Conservation (phyloP, 2,329 filamentous ascomycete genomes). For the Metarhizium humberi region DNA sequence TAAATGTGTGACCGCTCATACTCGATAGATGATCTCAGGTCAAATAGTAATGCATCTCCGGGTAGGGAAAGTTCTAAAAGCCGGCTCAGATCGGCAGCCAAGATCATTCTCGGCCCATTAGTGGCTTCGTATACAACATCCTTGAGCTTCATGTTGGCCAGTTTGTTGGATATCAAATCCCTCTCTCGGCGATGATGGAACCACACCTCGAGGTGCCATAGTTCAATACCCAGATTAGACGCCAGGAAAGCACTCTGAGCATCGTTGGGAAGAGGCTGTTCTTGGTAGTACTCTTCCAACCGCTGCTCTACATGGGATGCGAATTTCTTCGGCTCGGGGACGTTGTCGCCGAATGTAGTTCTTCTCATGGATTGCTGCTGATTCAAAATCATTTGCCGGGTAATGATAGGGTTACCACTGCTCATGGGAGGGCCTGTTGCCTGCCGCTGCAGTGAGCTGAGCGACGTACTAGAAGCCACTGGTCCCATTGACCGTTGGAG, state of each 20-base stretch:
- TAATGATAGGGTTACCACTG: conserved; percentile 17
- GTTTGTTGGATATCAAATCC: conserved; percentile 33
- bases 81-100: conserved; percentile 40
- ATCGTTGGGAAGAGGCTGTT: conserved; percentile 36
- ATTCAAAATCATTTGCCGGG: conserved; percentile 34
- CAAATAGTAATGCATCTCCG: conserved; percentile 37
- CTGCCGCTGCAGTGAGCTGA: conserved; percentile 13
- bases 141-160: conserved; percentile 34
- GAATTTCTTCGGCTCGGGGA: conserved; percentile 35
- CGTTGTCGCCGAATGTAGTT: conserved; percentile 27
- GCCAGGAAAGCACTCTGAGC: conserved; percentile 43
- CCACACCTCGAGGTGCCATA: conserved; percentile 43
- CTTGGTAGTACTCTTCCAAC: conserved; percentile 43
- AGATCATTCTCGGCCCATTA: conserved; percentile 34
- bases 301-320: conserved; percentile 39
- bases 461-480: conserved; percentile 15
- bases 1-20: conserved; percentile 43
- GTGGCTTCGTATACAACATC: conserved; percentile 21
- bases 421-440: conserved; percentile 11
- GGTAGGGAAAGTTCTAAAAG: conserved; percentile 41
- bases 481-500: conserved; percentile 11
- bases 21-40: conserved; percentile 36
- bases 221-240: conserved; percentile 43
- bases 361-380: conserved; percentile 32
- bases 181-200: conserved; percentile 44